A percentile compares a stretch with the other conserved stretches of the same genome.
phyloP scores from a whole-genome alignment of 148 eudicot genomes.

The Rhododendron simsii region DNA sequence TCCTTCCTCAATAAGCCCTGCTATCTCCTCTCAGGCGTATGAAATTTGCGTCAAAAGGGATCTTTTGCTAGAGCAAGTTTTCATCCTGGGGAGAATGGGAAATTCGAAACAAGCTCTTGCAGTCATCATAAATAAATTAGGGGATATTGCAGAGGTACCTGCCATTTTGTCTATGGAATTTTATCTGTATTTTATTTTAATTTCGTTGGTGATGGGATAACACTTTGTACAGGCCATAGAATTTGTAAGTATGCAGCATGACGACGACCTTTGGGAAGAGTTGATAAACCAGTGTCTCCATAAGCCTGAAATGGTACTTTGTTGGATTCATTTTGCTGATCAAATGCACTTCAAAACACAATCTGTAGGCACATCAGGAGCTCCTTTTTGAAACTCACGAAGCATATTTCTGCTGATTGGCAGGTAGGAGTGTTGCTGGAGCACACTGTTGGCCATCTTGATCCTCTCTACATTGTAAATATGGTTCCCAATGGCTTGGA shows the following conservation, averaged over 20 bases:
- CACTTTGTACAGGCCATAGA: conserved; percentile 74
- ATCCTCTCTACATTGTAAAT: conserved; percentile 90
- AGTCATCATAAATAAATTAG: conserved; percentile 81
- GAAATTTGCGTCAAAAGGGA: conserved; percentile 15
- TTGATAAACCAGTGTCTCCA: conserved; percentile 72
- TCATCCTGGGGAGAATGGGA: conserved; percentile 97
- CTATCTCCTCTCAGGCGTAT: conserved; percentile 34
- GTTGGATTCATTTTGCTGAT: not conserved
- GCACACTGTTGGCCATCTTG: conserved; percentile 97
- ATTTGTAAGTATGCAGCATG: conserved; percentile 91
- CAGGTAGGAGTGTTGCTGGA: conserved; percentile 93
- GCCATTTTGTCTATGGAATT: not conserved
- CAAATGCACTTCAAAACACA: not conserved
- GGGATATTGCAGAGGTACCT: conserved; percentile 87
- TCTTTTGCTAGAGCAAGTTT: conserved; percentile 78
- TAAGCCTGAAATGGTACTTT: conserved; percentile 91
- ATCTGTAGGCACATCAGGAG: not conserved
- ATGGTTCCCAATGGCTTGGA: conserved; percentile 91
- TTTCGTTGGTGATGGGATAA: not conserved
- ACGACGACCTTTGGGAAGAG: conserved; percentile 98
- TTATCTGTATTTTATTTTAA: not conserved
- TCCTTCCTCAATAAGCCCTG: conserved; percentile 6
- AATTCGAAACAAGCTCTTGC: conserved; percentile 83
- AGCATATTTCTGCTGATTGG: conserved; percentile 5
- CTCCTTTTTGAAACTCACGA: not conserved